Evolutionary conservation across 2,329 filamentous ascomycete species (phyloP).

Genomic region (Lecanicillium sp.): DNA sequence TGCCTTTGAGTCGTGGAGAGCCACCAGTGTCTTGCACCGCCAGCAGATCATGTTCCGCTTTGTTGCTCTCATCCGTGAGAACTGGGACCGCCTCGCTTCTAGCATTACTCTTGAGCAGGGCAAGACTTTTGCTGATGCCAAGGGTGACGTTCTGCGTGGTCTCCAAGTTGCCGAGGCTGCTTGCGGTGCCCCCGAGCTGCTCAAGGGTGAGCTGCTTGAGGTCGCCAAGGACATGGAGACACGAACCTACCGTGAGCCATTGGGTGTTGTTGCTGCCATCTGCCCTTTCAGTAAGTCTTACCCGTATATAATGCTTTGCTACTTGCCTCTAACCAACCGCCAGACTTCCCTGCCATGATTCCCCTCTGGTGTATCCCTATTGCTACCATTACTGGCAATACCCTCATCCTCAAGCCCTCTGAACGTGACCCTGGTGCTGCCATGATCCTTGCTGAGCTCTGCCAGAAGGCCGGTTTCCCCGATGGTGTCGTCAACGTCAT

Average conservation of each 20-base stretch:
- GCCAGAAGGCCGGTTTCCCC: constrained; percentile 72
- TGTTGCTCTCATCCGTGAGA: constrained; percentile 68
- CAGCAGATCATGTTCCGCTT: constrained; percentile 89
- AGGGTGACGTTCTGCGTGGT: constrained; percentile 72
- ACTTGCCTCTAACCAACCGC: constrained; percentile 8
- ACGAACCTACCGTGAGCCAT: constrained; percentile 69
- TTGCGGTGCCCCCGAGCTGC: constrained; percentile 69
- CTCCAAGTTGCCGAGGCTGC: constrained; percentile 80
- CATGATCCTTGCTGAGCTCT: constrained; percentile 78
- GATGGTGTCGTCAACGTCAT: constrained; percentile 76
- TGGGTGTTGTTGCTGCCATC: constrained; percentile 75
- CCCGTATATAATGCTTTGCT: neutral
- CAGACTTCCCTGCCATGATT: constrained; percentile 88
- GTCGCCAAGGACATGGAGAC: constrained; percentile 90
- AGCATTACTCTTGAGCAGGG: constrained; percentile 84
- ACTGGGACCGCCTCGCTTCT: constrained; percentile 77
- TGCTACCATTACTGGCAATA: constrained; percentile 77
- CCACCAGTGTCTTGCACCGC: constrained; percentile 61
- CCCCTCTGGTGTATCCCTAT: constrained; percentile 86
- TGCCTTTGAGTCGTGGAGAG: constrained; percentile 67
- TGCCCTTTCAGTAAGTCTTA: constrained; percentile 71
- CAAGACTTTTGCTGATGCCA: constrained; percentile 79
- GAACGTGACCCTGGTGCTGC: constrained; percentile 77
- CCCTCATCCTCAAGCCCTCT: constrained; percentile 75
- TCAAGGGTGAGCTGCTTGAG: constrained; percentile 77